Conservation (phyloP, 2,329 filamentous ascomycete genomes). For the Talaromyces pinophilus region DNA sequence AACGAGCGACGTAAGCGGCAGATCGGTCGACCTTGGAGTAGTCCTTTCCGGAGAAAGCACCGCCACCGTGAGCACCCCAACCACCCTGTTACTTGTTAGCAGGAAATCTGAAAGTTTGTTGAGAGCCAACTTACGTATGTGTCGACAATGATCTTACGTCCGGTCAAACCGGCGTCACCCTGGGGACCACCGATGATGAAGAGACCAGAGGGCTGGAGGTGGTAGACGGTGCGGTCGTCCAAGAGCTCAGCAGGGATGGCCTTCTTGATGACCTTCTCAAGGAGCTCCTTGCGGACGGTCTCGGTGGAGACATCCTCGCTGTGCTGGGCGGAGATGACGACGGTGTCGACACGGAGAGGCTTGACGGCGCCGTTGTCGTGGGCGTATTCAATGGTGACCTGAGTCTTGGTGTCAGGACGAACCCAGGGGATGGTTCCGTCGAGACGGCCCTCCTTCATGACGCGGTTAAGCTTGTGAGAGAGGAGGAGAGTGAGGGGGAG, state of each 20-base stretch:
- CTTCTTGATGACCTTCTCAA: slow-evolving; percentile 95
- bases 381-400: slow-evolving; percentile 98
- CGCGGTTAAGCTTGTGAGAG: slow-evolving; percentile 94
- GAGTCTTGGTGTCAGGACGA: slow-evolving; percentile 98
- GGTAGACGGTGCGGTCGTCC: slow-evolving; percentile 91
- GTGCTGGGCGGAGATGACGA: slow-evolving; percentile 97
- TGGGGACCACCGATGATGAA: slow-evolving; percentile 99
- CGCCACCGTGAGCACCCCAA: slow-evolving; percentile 99
- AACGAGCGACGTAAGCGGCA: slow-evolving; percentile 93
- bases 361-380: slow-evolving; percentile 90
- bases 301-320: slow-evolving; percentile 84
- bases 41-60: slow-evolving; percentile 99
- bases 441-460: slow-evolving; percentile 86
- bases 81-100: slow-evolving; percentile 59
- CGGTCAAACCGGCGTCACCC: slow-evolving; percentile 97
- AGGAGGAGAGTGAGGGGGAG: slow-evolving; percentile 92
- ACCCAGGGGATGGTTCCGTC: slow-evolving; percentile 90
- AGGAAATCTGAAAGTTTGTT: background rate
- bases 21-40: slow-evolving; percentile 99
- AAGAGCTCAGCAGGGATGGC: slow-evolving; percentile 91
- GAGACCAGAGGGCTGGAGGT: slow-evolving; percentile 96
- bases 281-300: slow-evolving; percentile 88
- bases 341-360: slow-evolving; percentile 89
- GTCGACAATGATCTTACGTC: slow-evolving; percentile 99
- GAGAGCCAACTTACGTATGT: slow-evolving; percentile 64